Base-by-base conservation (phyloP, 1,139 yeast genomes). In the Debaryomycetaceae sp. region DNA sequence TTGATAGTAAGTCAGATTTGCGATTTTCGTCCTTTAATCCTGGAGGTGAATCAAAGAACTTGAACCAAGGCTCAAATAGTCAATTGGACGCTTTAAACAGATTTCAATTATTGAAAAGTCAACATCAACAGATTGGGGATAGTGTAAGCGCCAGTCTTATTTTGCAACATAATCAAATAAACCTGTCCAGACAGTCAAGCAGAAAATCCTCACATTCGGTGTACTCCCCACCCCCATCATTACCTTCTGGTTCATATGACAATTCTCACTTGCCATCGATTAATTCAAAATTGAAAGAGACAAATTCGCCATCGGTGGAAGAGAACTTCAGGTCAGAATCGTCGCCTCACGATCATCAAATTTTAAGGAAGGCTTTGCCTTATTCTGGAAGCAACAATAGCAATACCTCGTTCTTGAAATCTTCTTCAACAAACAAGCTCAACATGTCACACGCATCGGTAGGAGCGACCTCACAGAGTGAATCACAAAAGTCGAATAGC, bases 1-100 rank as follows among this genome's bases (percentile, higher is more conserved):
- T 91, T 41, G 97, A 93, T 52, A 81, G 85, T 42, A 80, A 77
- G 50, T 71, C 75, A 3, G 84, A 79, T 49, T 61, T 81, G 27
- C 59, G 80, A 39, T 62, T 72, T 42, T 56, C 65, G 9, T 49
- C 52, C 24, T 50, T 42, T 38, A 44, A 37, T 37, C 44, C 49
- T 8, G 42, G 37, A 20, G 40, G 38, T 24, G 51, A 48, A 23
- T 44, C 48, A 22, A 48, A 48, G 34, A 44, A 50, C 2, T 46
- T 47, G 22, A 43, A 39, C 9, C 54, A 42, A 34, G 48, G 53
- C 6, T 47, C 50, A 11, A 42, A 44, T 33, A 47, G 55, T 35
- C 49, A 50, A 37, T 35, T 52, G n/a, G 74, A 66, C 44, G 66
- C 69, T 0, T 57, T 74, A 44, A 64, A 58, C 43, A 62, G 64